These are phyloP conservation scores for Craterostigma plantagineum DNA, from an alignment of 257 asterid species.

Conservation along the genomic window DNA sequence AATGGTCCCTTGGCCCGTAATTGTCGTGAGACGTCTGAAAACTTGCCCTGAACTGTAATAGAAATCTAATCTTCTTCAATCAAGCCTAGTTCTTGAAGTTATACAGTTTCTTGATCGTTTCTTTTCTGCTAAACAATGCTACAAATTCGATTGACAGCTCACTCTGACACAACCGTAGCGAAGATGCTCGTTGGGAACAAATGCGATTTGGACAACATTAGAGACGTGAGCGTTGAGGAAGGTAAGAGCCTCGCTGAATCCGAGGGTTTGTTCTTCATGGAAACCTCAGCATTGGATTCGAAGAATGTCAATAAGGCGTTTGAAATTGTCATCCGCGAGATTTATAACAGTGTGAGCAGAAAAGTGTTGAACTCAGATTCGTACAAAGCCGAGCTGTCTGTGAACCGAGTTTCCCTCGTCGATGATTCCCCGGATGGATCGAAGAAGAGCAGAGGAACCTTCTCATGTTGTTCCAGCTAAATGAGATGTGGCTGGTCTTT, in stretches of 20 bases:
- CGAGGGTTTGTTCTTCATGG: constrained; percentile 34
- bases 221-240: constrained; percentile 25
- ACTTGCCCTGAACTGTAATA: too few relatives aligned
- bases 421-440: neutral
- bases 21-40: too few relatives aligned
- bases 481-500: neutral
- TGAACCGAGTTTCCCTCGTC: constrained; percentile 5
- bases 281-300: constrained; percentile 32
- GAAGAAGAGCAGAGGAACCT: neutral
- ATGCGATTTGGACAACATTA: constrained; percentile 23
- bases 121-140: neutral
- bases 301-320: constrained; percentile 25
- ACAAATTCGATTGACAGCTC: constrained; percentile 16
- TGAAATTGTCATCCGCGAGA: constrained; percentile 17
- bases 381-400: constrained; percentile 2
- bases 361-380: constrained; percentile 2
- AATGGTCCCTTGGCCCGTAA: too few relatives aligned
- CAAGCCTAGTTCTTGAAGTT: too few relatives aligned
- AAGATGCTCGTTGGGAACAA: constrained; percentile 34
- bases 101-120: neutral
- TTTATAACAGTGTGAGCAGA: constrained; percentile 1
- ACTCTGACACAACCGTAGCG: constrained; percentile 28
- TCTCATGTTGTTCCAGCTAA: neutral
- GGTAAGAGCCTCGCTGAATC: constrained; percentile 30
- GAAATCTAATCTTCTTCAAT: too few relatives aligned